Evolutionary conservation across 805 yeast species (phyloP).

Genomic region (Cyberlindnera suaveolens): DNA sequence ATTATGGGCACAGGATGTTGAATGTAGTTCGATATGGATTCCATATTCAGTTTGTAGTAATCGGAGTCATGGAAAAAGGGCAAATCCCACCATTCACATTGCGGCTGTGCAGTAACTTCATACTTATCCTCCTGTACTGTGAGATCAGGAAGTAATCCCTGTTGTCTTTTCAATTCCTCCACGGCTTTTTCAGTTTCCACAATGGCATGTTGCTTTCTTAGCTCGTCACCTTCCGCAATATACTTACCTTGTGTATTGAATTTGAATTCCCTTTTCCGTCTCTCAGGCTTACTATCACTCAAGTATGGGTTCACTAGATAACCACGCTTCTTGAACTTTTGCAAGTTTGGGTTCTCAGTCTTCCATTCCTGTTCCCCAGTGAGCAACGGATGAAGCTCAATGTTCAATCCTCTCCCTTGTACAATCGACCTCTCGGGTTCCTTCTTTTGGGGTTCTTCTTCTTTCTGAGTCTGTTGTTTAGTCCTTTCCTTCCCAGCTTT

Average conservation of each 20-base stretch:
- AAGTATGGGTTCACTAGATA: constrained; percentile 31
- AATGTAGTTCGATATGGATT: constrained; percentile 56
- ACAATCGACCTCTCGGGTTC: background rate
- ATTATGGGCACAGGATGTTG: constrained; percentile 74
- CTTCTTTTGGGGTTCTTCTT: background rate
- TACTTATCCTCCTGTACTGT: constrained; percentile 51
- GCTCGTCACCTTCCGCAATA: constrained; percentile 34
- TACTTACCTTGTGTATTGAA: constrained; percentile 64
- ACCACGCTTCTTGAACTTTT: constrained; percentile 19
- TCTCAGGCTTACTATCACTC: constrained; percentile 5
- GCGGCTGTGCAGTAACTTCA: constrained; percentile 47
- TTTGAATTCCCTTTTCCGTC: constrained; percentile 33
- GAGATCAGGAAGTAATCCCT: constrained; percentile 42
- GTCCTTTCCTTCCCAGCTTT: constrained; percentile 3
- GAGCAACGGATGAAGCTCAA: constrained; percentile 26
- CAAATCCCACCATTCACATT: constrained; percentile 87
- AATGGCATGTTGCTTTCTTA: constrained; percentile 35
- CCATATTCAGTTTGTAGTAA: constrained; percentile 33
- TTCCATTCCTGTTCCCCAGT: constrained; percentile 14
- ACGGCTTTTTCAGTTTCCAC: constrained; percentile 28
- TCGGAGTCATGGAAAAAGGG: constrained; percentile 38
- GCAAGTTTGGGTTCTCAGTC: constrained; percentile 20
- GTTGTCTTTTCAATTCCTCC: constrained; percentile 33
- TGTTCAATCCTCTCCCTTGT: constrained; percentile 18
- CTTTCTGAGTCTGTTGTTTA: background rate